These are phyloP conservation scores for Pythium periplocum DNA, from an alignment of 352 stramenopile species.

Conservation along the genomic window DNA sequence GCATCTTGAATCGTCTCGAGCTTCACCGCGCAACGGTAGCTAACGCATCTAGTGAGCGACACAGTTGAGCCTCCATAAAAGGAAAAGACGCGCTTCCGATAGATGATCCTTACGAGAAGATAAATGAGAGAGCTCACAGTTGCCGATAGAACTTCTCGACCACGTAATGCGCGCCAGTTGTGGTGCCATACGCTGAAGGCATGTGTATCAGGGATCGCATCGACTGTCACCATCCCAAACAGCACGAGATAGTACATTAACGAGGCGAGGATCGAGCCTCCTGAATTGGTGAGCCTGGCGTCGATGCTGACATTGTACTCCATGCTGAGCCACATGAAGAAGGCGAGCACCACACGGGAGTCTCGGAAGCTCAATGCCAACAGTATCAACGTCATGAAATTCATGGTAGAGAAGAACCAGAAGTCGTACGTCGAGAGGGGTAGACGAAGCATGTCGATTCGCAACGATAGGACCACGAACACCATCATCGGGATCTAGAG, in stretches of 20 bases:
- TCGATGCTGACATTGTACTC: constrained; percentile 16
- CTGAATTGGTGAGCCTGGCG: not conserved
- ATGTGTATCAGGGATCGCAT: not conserved
- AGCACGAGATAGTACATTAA: constrained; percentile 4
- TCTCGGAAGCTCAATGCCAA: constrained; percentile 9
- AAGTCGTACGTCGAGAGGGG: constrained; percentile 6
- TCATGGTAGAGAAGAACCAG: constrained; percentile 16
- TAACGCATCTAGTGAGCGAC: constrained; percentile 6
- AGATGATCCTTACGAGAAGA: constrained; percentile 7
- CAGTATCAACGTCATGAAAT: constrained; percentile 4
- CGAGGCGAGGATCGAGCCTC: too few species aligned
- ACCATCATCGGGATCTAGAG: too few species aligned
- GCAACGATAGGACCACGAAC: too few species aligned
- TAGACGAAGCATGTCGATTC: constrained; percentile 4
- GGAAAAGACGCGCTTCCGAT: constrained; percentile 2
- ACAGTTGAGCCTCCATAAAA: not conserved
- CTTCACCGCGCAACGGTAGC: constrained; percentile 14
- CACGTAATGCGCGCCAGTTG: not conserved
- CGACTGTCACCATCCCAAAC: constrained; percentile 4
- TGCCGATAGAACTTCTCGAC: constrained; percentile 12
- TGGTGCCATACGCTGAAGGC: constrained; percentile 11
- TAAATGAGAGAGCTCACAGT: constrained; percentile 5
- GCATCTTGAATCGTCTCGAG: not conserved
- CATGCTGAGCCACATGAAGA: constrained; percentile 9
- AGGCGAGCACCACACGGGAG: constrained; percentile 1